phyloP scores from a whole-genome alignment of 176 grass and related monocot genomes.

The Oryza meyeriana region DNA sequence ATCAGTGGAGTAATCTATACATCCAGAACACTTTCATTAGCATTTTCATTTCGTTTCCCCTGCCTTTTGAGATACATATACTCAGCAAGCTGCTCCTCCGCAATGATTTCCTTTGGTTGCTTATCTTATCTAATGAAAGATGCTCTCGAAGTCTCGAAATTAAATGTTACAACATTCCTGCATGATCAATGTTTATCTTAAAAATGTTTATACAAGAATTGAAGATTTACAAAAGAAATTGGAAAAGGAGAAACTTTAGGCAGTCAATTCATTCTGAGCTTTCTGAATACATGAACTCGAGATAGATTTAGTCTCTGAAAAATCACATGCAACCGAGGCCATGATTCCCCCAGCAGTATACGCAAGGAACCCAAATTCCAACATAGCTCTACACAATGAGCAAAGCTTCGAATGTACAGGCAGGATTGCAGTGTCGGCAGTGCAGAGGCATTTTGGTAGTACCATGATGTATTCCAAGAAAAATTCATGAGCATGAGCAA shows the following conservation, averaged over 20 bases:
- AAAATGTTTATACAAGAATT: too few species aligned
- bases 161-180: too few species aligned
- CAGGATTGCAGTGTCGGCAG: constrained; percentile 29
- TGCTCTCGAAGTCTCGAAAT: too few species aligned
- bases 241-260: constrained; percentile 29
- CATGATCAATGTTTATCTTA: too few species aligned
- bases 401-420: not conserved
- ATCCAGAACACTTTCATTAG: too few species aligned
- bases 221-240: constrained; percentile 10
- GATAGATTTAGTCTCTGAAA: constrained; percentile 27
- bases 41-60: too few species aligned
- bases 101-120: too few species aligned
- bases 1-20: too few species aligned
- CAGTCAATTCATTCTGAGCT: constrained; percentile 50
- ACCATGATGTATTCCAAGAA: not conserved
- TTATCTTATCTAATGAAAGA: too few species aligned
- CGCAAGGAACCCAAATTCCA: not conserved
- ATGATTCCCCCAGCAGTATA: not conserved
- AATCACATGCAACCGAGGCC: constrained; percentile 24
- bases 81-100: too few species aligned
- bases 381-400: not conserved
- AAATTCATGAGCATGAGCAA: not conserved
- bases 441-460: not conserved
- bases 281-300: constrained; percentile 13
- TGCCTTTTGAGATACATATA: too few species aligned